Evolutionary conservation across 2,329 filamentous ascomycete genomes (phyloP).

Genomic region (Cercospora janseana): DNA sequence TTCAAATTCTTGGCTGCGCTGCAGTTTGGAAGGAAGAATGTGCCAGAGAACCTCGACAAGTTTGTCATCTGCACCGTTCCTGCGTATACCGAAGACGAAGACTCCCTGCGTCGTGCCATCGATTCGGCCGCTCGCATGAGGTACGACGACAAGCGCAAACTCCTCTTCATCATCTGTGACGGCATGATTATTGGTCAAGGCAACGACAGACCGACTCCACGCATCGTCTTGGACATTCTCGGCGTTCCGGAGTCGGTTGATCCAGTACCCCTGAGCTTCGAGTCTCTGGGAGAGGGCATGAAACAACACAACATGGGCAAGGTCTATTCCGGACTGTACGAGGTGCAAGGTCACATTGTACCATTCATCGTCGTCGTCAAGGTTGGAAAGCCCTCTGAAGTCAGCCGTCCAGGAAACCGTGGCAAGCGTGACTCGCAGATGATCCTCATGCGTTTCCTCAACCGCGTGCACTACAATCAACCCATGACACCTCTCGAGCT

Average conservation of each 20-base stretch:
- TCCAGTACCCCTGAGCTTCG: constrained; percentile 93
- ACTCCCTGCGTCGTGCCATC: constrained; percentile 92
- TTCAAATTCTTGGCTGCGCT: constrained; percentile 98
- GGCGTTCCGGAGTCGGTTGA: constrained; percentile 92
- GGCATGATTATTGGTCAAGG: constrained; percentile 99
- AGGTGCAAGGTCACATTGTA: constrained; percentile 96
- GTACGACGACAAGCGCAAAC: constrained; percentile 97
- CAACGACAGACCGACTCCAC: constrained; percentile 91
- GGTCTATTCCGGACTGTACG: constrained; percentile 94
- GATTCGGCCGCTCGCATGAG: constrained; percentile 93
- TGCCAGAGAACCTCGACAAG: constrained; percentile 95
- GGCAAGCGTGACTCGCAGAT: constrained; percentile 99
- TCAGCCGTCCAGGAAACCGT: constrained; percentile 79
- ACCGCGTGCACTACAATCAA: constrained; percentile 96
- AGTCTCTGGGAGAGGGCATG: constrained; percentile 89
- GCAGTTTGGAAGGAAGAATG: constrained; percentile 86
- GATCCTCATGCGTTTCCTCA: constrained; percentile 97
- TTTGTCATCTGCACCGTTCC: constrained; percentile 98
- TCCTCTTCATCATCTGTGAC: constrained; percentile 88
- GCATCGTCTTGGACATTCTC: constrained; percentile 94
- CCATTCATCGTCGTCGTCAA: constrained; percentile 97
- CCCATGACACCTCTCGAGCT: constrained; percentile 95
- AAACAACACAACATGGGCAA: constrained; percentile 99
- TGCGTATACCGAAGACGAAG: constrained; percentile 97
- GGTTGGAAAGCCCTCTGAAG: constrained; percentile 80